Percentiles rank a stretch among this genome's conserved stretches.
Conservation (phyloP, 1,284 basidiomycete genomes). For the Anthracocystis walkeri region DNA sequence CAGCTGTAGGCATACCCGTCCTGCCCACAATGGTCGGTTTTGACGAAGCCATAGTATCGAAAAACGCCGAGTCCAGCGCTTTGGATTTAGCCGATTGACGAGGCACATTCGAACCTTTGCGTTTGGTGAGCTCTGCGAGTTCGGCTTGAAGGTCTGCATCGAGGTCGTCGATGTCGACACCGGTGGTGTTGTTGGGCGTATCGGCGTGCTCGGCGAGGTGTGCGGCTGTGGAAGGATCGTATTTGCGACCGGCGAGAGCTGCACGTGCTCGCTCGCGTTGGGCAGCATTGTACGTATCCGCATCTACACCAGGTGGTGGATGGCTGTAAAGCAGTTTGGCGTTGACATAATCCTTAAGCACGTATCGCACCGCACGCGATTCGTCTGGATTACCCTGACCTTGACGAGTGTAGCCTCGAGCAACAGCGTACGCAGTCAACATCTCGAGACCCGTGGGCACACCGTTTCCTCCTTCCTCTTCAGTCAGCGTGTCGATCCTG, state of each 20-base stretch:
- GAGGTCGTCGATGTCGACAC: slow-evolving; percentile 25
- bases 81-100: slow-evolving; percentile 43
- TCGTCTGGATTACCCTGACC: slow-evolving; percentile 98
- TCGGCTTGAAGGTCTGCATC: slow-evolving; percentile 24
- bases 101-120: slow-evolving; percentile 6
- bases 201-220: slow-evolving; percentile 35
- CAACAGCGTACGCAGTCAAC: slow-evolving; percentile 82
- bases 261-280: slow-evolving; percentile 77
- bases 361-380: slow-evolving; percentile 88
- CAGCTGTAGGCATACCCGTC: slow-evolving; percentile 66
- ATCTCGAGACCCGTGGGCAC: slow-evolving; percentile 83
- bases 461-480: slow-evolving; percentile 89
- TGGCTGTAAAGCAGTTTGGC: slow-evolving; percentile 92
- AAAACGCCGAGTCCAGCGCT: slow-evolving; percentile 86
- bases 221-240: slow-evolving; percentile 26
- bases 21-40: slow-evolving; percentile 71
- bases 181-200: neutral
- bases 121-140: slow-evolving; percentile 14
- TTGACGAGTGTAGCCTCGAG: slow-evolving; percentile 88
- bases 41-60: slow-evolving; percentile 78
- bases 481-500: slow-evolving; percentile 76
- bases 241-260: slow-evolving; percentile 57
- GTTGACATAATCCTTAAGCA: slow-evolving; percentile 98
- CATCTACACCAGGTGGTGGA: slow-evolving; percentile 77
- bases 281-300: slow-evolving; percentile 82